Evolutionary conservation across 1,139 yeast species (phyloP).

Genomic region (Taphrina communis): DNA sequence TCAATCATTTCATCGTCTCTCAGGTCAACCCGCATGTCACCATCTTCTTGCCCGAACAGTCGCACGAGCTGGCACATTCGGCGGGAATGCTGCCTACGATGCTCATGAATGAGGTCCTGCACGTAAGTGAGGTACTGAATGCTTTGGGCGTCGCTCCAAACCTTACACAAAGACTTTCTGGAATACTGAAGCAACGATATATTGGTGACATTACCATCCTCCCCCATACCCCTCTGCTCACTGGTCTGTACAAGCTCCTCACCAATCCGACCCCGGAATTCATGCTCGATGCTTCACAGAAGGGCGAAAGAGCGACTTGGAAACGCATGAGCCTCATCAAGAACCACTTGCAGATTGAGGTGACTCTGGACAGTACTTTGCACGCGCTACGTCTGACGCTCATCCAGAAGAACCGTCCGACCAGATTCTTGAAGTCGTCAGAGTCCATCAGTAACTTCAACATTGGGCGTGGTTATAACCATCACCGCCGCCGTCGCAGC

Average conservation of each 20-base stretch:
- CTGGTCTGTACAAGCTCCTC: constrained; percentile 68
- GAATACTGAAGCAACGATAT: constrained; percentile 81
- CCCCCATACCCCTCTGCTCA: constrained; percentile 65
- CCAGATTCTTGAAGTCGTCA: constrained; percentile 21
- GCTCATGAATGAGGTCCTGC: constrained; percentile 71
- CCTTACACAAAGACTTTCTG: constrained; percentile 70
- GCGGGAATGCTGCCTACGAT: constrained; percentile 31
- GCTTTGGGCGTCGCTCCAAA: constrained; percentile 80
- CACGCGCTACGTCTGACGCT: constrained; percentile 31
- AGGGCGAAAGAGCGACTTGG: constrained; percentile 95
- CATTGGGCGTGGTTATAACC: constrained; percentile 7
- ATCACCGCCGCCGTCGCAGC: constrained; percentile 22
- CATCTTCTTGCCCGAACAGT: constrained; percentile 62
- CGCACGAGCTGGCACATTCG: constrained; percentile 31
- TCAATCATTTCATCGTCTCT: constrained; percentile 93
- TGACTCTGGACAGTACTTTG: constrained; percentile 30
- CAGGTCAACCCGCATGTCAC: constrained; percentile 97
- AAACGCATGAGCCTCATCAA: constrained; percentile 29
- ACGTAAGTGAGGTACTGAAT: constrained; percentile 70
- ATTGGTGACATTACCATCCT: constrained; percentile 92
- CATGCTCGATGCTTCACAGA: constrained; percentile 68
- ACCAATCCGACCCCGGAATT: constrained; percentile 81
- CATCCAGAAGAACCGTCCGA: constrained; percentile 20
- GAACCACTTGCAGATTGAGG: constrained; percentile 35
- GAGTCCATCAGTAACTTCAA: constrained; percentile 27